phyloP scores from a whole-genome alignment of 306 rosid species.

The Purshia tridentata region DNA sequence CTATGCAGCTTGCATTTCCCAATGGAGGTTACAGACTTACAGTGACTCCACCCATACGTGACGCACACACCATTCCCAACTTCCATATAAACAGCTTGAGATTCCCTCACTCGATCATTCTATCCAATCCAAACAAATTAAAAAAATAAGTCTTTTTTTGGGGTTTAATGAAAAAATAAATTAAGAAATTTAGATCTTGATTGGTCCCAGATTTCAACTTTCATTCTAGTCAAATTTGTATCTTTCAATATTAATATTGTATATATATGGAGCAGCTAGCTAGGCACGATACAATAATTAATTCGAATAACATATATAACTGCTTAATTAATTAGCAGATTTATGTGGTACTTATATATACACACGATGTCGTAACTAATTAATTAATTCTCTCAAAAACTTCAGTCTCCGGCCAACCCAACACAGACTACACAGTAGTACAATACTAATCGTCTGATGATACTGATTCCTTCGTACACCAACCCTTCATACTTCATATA shows the following conservation, averaged over 20 bases:
- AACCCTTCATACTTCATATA: neutral
- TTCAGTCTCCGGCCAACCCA: no score
- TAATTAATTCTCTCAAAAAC: no score
- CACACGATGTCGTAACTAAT: no score
- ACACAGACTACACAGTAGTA: no score
- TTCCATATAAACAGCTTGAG: neutral
- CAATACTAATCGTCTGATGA: no score
- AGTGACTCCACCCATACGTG: constrained; percentile 6
- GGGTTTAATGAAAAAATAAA: neutral
- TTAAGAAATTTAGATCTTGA: neutral
- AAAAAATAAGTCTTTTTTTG: neutral
- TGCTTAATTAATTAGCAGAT: no score
- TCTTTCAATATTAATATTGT: neutral
- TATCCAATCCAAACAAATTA: neutral
- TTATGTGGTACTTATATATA: no score
- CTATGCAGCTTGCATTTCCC: neutral
- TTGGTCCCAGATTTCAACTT: constrained; percentile 3
- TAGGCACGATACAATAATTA: no score
- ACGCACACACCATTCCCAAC: constrained; percentile 19
- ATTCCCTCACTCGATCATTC: neutral
- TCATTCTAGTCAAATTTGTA: neutral
- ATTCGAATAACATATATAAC: no score
- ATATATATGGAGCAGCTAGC: no score
- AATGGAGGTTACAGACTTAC: neutral
- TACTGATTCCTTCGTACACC: neutral